A percentile compares a stretch with the other conserved stretches of the same genome.
These are phyloP conservation scores for Mortierella sp. DNA, from an alignment of 371 early-diverging fungal species.

Conservation along the genomic window DNA sequence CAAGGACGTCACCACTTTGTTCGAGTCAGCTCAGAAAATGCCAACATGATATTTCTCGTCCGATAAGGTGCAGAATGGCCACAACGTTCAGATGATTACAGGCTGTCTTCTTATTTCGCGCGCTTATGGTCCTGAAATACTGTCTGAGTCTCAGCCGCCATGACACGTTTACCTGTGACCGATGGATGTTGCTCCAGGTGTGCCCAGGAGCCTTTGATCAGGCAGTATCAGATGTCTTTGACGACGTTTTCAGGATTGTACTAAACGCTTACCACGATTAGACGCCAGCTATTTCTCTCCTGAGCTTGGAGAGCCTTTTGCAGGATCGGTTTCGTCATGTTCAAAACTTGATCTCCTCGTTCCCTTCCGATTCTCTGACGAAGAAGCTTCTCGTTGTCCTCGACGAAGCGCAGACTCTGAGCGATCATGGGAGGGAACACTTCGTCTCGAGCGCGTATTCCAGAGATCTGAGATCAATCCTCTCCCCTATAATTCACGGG, in stretches of 20 bases:
- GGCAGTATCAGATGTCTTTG: slow-evolving; percentile 42
- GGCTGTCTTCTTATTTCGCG: slow-evolving; percentile 38
- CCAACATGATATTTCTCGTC: slow-evolving; percentile 32
- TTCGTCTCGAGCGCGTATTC: slow-evolving; percentile 31
- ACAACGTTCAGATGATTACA: slow-evolving; percentile 37
- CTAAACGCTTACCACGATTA: slow-evolving; percentile 19
- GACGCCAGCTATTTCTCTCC: slow-evolving; percentile 17
- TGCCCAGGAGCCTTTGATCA: slow-evolving; percentile 44
- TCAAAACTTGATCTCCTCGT: slow-evolving; percentile 28
- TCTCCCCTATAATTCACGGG: slow-evolving; percentile 40
- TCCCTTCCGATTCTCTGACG: slow-evolving; percentile 18
- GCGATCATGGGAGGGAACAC: slow-evolving; percentile 29
- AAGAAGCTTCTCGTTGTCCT: slow-evolving; percentile 44
- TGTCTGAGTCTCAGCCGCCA: slow-evolving; percentile 37
- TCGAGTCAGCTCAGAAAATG: slow-evolving; percentile 26
- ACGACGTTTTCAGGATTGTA: slow-evolving; percentile 26
- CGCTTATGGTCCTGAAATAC: slow-evolving; percentile 39
- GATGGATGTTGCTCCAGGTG: slow-evolving; percentile 51
- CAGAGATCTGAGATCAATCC: slow-evolving; percentile 28
- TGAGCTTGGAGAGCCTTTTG: slow-evolving; percentile 21
- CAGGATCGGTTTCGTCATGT: slow-evolving; percentile 29
- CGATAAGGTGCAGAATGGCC: slow-evolving; percentile 36
- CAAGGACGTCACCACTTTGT: slow-evolving; percentile 40
- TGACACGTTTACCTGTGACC: slow-evolving; percentile 45
- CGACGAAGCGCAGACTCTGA: slow-evolving; percentile 44